Base-by-base conservation (phyloP, 805 yeast species). In the Saccharomycopsis microspora region DNA sequence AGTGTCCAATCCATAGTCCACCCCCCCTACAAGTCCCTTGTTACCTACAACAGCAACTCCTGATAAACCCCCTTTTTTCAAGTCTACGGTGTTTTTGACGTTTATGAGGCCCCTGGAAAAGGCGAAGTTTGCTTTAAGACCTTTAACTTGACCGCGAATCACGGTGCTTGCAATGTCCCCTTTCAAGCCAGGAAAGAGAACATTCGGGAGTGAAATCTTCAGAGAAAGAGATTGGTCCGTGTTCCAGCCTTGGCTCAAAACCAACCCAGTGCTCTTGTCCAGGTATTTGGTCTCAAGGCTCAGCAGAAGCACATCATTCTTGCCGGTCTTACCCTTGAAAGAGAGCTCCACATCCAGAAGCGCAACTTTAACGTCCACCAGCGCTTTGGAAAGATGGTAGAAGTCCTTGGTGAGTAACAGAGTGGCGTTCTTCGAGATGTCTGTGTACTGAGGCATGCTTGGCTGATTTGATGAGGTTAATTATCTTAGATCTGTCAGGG, bases 231-330 rank as follows among this genome's bases (percentile, higher is more conserved):
- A 76, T 69, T 90, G 89, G 68, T 94, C 82, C 60, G 95, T 86
- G 72, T 89, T 82, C 96, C 97, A 89, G 64, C 96, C 96, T 76
- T 93, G 97, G 58, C 96, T 87, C 64, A 93, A 72, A 55, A 96
- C 78, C 63, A 93, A 74, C 56, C 97, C 97, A 54, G 94, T 74
- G 54, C 88, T 75, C 76, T 87, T 87, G 78, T 93, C 98, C 53
- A 85, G 70, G 75, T 83, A 85, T 74, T 85, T 87, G 61, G 94
- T 85, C 71, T 90, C 97, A 51, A 93, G 71, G 63, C 83, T 78
- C 58, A 95, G 95, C 55, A 89, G 80, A 58, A 93, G 79, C 59
- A 93, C 72, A 64, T 84, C 80, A 63, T 80, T 85, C 61, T 78
- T 75, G 61, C 82, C 75, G 56, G 80, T 74, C 72, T 86, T 88